A percentile compares a stretch with the other conserved stretches of the same genome.
These are phyloP conservation scores for Epicoccum sorghinum DNA, from an alignment of 2,329 filamentous ascomycete genomes.

Conservation along the genomic window DNA sequence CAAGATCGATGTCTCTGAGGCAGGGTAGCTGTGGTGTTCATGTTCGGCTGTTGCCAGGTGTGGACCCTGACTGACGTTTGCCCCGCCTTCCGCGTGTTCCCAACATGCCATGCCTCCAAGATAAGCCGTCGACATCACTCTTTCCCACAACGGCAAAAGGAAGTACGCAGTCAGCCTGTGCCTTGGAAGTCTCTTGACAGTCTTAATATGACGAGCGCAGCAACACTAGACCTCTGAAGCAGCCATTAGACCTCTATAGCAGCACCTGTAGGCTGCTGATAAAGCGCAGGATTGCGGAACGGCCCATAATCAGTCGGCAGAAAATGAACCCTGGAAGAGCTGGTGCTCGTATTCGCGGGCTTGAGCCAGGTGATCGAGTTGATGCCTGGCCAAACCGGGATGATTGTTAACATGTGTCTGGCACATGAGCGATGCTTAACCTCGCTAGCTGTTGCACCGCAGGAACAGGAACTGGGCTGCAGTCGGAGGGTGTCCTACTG, in stretches of 20 bases:
- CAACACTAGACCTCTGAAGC: no score
- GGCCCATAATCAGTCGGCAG: conserved; percentile 1
- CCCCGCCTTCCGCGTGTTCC: conserved; percentile 8
- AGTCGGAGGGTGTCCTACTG: conserved; percentile 22
- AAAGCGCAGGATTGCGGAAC: conserved; percentile 10
- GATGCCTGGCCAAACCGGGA: background rate
- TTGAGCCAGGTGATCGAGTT: conserved; percentile 12
- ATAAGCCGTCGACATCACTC: conserved; percentile 12
- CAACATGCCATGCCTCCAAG: conserved; percentile 1
- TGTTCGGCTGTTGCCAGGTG: background rate
- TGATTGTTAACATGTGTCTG: conserved; percentile 7
- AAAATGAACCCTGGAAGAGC: background rate
- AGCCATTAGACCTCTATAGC: background rate
- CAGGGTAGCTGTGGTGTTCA: background rate
- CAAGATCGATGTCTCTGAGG: background rate
- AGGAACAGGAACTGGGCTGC: conserved; percentile 14
- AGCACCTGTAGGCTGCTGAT: background rate
- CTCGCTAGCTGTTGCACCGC: conserved; percentile 12
- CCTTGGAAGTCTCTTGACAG: background rate
- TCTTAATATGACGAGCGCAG: background rate
- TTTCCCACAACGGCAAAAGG: background rate
- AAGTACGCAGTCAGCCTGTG: conserved; percentile 7
- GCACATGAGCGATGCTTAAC: conserved; percentile 22
- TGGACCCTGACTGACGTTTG: conserved; percentile 11
- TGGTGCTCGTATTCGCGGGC: conserved; percentile 1